Conservation (phyloP, 805 yeast species). For the Saturnispora galanensis region DNA sequence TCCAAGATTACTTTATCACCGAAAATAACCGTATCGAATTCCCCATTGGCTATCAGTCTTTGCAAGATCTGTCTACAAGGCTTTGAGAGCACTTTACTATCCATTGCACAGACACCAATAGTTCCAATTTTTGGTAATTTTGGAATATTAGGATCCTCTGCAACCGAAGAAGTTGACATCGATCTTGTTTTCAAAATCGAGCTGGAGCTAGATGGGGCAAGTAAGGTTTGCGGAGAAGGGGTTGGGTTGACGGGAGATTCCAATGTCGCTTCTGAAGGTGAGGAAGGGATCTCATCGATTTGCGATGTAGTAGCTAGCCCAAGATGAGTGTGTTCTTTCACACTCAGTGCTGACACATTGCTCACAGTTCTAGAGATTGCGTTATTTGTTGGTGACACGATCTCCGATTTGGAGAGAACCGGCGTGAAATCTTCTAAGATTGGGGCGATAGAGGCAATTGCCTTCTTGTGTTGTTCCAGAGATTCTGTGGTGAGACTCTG, state of each 20-base stretch:
- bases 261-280: not conserved
- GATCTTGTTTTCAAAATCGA: conserved; percentile 19
- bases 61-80: conserved; percentile 90
- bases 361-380: conserved; percentile 26
- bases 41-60: conserved; percentile 82
- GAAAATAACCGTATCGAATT: conserved; percentile 91
- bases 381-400: conserved; percentile 25
- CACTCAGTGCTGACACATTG: conserved; percentile 24
- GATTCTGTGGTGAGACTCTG: conserved; percentile 26
- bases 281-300: not conserved
- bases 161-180: conserved; percentile 22
- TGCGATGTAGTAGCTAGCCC: not conserved
- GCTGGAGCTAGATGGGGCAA: conserved; percentile 7
- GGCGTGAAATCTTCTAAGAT: conserved; percentile 63
- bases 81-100: conserved; percentile 87
- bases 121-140: conserved; percentile 71
- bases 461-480: conserved; percentile 35
- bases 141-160: conserved; percentile 29
- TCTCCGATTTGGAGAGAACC: conserved; percentile 43
- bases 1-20: conserved; percentile 96
- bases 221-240: conserved; percentile 2
- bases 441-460: conserved; percentile 75
- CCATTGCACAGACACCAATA: conserved; percentile 99
- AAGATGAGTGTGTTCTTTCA: conserved; percentile 12
- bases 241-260: conserved; percentile 1